Percentiles rank a stretch among this genome's conserved stretches.
These are phyloP conservation scores for Aspergillus sp. DNA, from an alignment of 2,329 filamentous ascomycete genomes.

Conservation along the genomic window DNA sequence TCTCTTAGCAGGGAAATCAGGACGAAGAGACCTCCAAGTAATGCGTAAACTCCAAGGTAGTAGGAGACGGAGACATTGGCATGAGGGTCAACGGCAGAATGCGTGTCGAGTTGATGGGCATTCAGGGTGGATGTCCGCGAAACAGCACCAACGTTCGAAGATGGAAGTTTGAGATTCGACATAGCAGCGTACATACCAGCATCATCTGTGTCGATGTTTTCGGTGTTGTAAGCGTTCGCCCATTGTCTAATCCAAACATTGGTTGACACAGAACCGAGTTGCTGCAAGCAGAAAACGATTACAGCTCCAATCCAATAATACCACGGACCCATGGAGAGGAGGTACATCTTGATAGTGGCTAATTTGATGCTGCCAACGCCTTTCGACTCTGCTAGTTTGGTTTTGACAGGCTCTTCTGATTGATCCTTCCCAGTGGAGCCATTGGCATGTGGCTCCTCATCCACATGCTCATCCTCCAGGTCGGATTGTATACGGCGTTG, in stretches of 20 bases:
- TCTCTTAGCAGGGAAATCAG: conserved; percentile 78
- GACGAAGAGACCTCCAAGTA: conserved; percentile 73
- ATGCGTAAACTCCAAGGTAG: conserved; percentile 77
- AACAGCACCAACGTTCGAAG: conserved; percentile 31
- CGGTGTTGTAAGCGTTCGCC: conserved; percentile 77
- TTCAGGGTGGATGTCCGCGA: conserved; percentile 27
- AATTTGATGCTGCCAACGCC: conserved; percentile 83
- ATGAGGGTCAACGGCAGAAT: conserved; percentile 11
- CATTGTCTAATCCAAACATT: conserved; percentile 94
- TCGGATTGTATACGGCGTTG: conserved; percentile 70
- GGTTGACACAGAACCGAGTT: conserved; percentile 78
- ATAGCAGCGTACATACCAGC: conserved; percentile 39
- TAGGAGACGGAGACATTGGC: conserved; percentile 71
- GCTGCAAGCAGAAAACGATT: conserved; percentile 73
- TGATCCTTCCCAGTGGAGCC: conserved; percentile 32
- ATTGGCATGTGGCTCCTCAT: conserved; percentile 47
- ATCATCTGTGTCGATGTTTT: conserved; percentile 29
- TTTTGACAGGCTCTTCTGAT: conserved; percentile 43
- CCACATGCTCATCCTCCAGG: conserved; percentile 58
- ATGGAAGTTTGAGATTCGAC: conserved; percentile 31
- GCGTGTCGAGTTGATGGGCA: conserved; percentile 22
- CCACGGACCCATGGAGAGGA: conserved; percentile 89
- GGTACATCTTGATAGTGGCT: conserved; percentile 78
- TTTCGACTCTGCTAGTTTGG: conserved; percentile 65
- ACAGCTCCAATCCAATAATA: conserved; percentile 84